Evolutionary conservation across 495 filamentous ascomycete species (phyloP).

Genomic region (Opeltia flavorubescens): DNA sequence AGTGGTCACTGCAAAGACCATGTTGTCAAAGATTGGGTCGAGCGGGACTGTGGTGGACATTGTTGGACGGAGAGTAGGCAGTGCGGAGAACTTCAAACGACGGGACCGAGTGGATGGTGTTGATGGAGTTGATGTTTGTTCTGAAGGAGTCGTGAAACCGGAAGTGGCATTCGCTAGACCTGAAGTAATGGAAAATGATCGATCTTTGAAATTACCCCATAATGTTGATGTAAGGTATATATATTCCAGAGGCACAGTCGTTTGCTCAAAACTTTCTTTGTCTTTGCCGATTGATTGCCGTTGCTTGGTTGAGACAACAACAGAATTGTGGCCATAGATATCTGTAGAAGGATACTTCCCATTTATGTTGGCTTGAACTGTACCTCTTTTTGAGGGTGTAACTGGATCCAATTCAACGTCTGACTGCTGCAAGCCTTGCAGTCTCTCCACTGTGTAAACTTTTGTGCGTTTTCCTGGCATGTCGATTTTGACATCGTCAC

Average conservation of each 20-base stretch:
- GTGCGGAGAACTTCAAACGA: slow-evolving; percentile 17
- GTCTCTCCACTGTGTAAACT: slow-evolving; percentile 31
- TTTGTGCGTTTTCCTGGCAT: slow-evolving; percentile 30
- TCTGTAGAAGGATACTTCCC: slow-evolving; percentile 27
- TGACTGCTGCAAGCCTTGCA: slow-evolving; percentile 21
- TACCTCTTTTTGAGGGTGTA: slow-evolving; percentile 5
- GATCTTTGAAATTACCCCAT: slow-evolving; percentile 36
- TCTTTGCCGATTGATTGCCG: slow-evolving; percentile 29
- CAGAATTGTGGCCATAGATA: slow-evolving; percentile 29
- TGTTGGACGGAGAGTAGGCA: slow-evolving; percentile 3
- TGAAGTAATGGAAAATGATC: slow-evolving; percentile 22
- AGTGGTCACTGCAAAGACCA: slow-evolving; percentile 72
- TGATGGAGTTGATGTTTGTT: slow-evolving; percentile 26
- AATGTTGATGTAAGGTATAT: slow-evolving; percentile 37
- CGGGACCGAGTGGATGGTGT: slow-evolving; percentile 29
- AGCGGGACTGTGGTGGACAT: neutral
- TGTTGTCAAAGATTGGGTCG: slow-evolving; percentile 47
- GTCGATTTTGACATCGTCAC: slow-evolving; percentile 39
- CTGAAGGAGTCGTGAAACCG: slow-evolving; percentile 26
- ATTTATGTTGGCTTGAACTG: slow-evolving; percentile 19
- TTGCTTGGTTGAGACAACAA: slow-evolving; percentile 31
- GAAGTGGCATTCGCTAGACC: slow-evolving; percentile 13
- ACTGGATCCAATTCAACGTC: neutral
- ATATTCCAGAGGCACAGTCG: slow-evolving; percentile 30
- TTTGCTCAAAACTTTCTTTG: slow-evolving; percentile 7